Percentiles rank a stretch among this genome's conserved stretches.
Evolutionary conservation across 176 grass and related monocot genomes (phyloP).

Genomic region (Elymus sibiricus): DNA sequence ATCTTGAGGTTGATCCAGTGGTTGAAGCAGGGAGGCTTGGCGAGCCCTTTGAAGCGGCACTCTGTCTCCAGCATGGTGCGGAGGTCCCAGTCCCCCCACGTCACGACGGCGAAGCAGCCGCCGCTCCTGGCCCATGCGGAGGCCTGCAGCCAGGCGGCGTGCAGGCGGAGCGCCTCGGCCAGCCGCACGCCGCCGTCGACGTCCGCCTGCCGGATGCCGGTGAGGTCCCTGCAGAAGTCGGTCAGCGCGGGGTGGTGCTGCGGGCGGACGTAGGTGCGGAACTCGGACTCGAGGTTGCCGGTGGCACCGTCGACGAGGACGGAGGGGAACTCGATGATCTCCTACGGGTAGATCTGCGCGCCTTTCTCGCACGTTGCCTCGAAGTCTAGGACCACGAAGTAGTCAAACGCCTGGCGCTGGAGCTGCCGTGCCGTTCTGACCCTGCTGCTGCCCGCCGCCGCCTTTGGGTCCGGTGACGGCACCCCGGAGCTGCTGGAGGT

Average conservation of each 20-base stretch:
- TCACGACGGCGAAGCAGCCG: not conserved
- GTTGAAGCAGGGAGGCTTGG: not conserved
- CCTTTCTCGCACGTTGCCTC: slow-evolving; percentile 58
- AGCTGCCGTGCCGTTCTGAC: too few species aligned
- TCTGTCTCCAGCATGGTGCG: not conserved
- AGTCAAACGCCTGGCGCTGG: slow-evolving; percentile 25
- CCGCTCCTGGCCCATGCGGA: slow-evolving; percentile 22
- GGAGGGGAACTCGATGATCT: slow-evolving; percentile 65
- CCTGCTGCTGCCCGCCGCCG: too few species aligned
- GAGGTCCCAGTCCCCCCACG: not conserved
- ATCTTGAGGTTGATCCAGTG: not conserved
- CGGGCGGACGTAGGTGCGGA: slow-evolving; percentile 48
- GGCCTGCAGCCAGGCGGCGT: slow-evolving; percentile 43
- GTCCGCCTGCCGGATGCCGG: not conserved
- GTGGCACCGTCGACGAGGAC: slow-evolving; percentile 48
- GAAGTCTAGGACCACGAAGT: slow-evolving; percentile 65
- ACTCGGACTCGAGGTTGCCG: slow-evolving; percentile 29
- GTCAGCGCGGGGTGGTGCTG: slow-evolving; percentile 39
- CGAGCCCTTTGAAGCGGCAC: not conserved
- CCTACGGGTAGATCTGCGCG: slow-evolving; percentile 16
- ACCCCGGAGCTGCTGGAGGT: too few species aligned
- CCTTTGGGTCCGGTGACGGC: too few species aligned
- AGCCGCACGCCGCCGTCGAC: slow-evolving; percentile 50
- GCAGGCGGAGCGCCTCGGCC: slow-evolving; percentile 44
- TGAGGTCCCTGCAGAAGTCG: not conserved